phyloP scores from a whole-genome alignment of 805 yeast genomes.

The Grigorovia yakushimaensis region DNA sequence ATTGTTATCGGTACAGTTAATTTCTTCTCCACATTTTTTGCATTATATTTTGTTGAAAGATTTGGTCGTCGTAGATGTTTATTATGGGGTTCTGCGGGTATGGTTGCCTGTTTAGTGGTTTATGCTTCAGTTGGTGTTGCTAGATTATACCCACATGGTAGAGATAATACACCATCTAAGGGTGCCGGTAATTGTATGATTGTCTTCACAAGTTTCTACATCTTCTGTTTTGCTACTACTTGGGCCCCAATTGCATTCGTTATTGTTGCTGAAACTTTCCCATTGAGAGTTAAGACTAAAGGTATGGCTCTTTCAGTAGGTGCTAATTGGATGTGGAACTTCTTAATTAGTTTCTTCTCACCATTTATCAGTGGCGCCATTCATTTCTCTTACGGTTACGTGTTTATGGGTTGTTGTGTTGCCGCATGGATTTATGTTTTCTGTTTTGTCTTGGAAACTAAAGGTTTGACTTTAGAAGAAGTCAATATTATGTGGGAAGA shows the following conservation, averaged over 20 bases:
- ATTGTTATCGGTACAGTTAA: constrained; percentile 52
- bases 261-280: constrained; percentile 60
- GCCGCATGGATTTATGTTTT: constrained; percentile 48
- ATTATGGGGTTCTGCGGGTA: constrained; percentile 40
- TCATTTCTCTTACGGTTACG: constrained; percentile 59
- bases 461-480: constrained; percentile 69
- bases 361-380: constrained; percentile 50
- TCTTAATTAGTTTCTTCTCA: constrained; percentile 44
- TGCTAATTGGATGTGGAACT: constrained; percentile 59
- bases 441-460: constrained; percentile 62
- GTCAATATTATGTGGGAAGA: constrained; percentile 48
- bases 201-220: constrained; percentile 58
- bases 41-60: constrained; percentile 42
- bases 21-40: constrained; percentile 45
- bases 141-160: constrained; percentile 31
- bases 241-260: constrained; percentile 69
- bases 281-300: constrained; percentile 58
- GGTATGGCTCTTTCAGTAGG: constrained; percentile 53
- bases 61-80: constrained; percentile 44
- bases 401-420: constrained; percentile 42
- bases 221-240: constrained; percentile 64
- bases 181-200: constrained; percentile 63
- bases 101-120: constrained; percentile 35
- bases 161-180: constrained; percentile 31
- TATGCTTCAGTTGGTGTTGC: constrained; percentile 57